These are phyloP conservation scores for Yarrowia sp. DNA, from an alignment of 805 yeast genomes.

Conservation along the genomic window DNA sequence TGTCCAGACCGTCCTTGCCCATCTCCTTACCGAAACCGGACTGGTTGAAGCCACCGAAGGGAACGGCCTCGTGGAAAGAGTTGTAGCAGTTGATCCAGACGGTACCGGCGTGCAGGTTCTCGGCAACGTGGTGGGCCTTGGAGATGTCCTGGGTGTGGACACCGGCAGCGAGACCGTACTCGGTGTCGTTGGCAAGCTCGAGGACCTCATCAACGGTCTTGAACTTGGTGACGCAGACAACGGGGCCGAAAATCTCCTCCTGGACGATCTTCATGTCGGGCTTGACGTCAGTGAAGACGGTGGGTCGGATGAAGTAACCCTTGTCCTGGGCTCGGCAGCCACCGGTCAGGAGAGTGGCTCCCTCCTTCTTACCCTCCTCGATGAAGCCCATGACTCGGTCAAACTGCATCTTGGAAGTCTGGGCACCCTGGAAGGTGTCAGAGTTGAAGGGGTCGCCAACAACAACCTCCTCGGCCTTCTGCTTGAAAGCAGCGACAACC, in stretches of 20 bases:
- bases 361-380: slow-evolving; percentile 73
- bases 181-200: slow-evolving; percentile 64
- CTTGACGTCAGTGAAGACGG: slow-evolving; percentile 68
- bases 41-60: slow-evolving; percentile 79
- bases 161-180: slow-evolving; percentile 81
- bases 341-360: slow-evolving; percentile 78
- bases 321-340: slow-evolving; percentile 55
- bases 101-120: slow-evolving; percentile 61
- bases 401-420: slow-evolving; percentile 74
- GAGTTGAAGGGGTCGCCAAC: slow-evolving; percentile 81
- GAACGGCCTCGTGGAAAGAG: slow-evolving; percentile 61
- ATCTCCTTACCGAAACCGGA: slow-evolving; percentile 81
- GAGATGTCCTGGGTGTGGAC: slow-evolving; percentile 68
- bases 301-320: slow-evolving; percentile 73
- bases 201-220: slow-evolving; percentile 65
- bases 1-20: slow-evolving; percentile 67
- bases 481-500: slow-evolving; percentile 57
- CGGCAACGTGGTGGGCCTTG: slow-evolving; percentile 63
- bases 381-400: slow-evolving; percentile 72
- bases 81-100: slow-evolving; percentile 70
- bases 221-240: slow-evolving; percentile 66
- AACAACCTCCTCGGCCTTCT: slow-evolving; percentile 50
- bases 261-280: slow-evolving; percentile 63
- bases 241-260: slow-evolving; percentile 91
- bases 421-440: slow-evolving; percentile 82